These are phyloP conservation scores for Naganishia sp. DNA, from an alignment of 1,284 basidiomycete genomes.

Conservation along the genomic window DNA sequence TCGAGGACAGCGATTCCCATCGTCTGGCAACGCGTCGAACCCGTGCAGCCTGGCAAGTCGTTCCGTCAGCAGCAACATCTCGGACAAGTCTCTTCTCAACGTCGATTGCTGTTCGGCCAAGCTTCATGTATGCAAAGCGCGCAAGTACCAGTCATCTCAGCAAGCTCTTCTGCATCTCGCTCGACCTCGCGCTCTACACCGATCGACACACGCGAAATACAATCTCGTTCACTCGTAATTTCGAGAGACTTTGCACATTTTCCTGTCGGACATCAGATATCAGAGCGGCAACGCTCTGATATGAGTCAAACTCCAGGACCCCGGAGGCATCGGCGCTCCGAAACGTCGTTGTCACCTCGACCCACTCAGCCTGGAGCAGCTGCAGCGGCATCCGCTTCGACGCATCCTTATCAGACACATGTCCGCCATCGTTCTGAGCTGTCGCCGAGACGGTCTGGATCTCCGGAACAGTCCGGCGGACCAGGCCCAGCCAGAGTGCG, in stretches of 20 bases:
- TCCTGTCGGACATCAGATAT: neutral
- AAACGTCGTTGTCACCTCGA: conserved; percentile 22
- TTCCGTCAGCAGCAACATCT: neutral
- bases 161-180: conserved; percentile 3
- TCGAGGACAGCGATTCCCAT: conserved; percentile 5
- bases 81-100: neutral
- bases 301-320: conserved; percentile 22
- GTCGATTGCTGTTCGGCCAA: neutral
- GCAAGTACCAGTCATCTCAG: neutral
- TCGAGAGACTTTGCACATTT: conserved; percentile 9
- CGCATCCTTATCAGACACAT: conserved; percentile 21
- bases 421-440: conserved; percentile 22
- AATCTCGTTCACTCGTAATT: neutral
- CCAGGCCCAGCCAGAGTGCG: conserved; percentile 18
- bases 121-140: conserved; percentile 25
- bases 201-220: neutral
- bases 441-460: conserved; percentile 18
- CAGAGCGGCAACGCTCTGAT: neutral
- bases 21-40: neutral
- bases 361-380: conserved; percentile 23
- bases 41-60: conserved; percentile 4
- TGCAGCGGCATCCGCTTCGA: conserved; percentile 15
- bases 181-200: neutral
- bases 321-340: conserved; percentile 21
- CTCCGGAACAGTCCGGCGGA: conserved; percentile 16